phyloP scores from a whole-genome alignment of 148 eudicot genomes.

The Fagopyrum homotropicum region DNA sequence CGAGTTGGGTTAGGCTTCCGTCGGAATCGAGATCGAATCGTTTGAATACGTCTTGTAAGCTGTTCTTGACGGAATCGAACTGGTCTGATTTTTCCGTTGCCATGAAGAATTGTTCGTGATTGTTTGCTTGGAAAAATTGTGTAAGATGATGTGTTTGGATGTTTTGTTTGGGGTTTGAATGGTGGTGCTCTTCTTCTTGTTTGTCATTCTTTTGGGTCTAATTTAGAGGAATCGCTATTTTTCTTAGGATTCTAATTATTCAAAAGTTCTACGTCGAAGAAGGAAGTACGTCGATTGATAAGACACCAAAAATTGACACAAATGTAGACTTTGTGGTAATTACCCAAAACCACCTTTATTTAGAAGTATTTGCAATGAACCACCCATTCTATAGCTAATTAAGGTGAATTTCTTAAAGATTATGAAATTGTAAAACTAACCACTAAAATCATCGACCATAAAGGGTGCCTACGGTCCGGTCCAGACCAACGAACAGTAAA shows the following conservation, averaged over 20 bases:
- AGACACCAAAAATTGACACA: too few relatives aligned
- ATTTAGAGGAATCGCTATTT: neutral
- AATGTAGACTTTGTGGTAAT: too few relatives aligned
- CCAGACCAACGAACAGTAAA: too few relatives aligned
- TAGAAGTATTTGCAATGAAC: too few relatives aligned
- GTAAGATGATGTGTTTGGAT: neutral
- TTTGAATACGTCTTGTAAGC: slow-evolving; percentile 39
- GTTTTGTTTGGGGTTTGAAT: neutral
- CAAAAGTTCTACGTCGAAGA: neutral
- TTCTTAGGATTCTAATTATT: neutral
- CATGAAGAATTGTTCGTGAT: neutral
- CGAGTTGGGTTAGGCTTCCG: slow-evolving; percentile 65
- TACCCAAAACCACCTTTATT: too few relatives aligned
- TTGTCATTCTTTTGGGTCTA: neutral
- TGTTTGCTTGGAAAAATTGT: neutral
- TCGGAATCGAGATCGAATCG: slow-evolving; percentile 66
- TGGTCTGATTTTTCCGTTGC: neutral
- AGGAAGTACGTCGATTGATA: too few relatives aligned
- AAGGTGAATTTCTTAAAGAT: too few relatives aligned
- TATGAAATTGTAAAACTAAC: too few relatives aligned
- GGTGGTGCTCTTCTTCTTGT: neutral
- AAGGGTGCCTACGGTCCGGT: too few relatives aligned
- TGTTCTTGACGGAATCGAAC: slow-evolving; percentile 20
- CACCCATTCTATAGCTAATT: too few relatives aligned
- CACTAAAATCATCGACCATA: too few relatives aligned